phyloP scores from a whole-genome alignment of 768 basidiomycete species.

The Pleurotus citrinopileatus region DNA sequence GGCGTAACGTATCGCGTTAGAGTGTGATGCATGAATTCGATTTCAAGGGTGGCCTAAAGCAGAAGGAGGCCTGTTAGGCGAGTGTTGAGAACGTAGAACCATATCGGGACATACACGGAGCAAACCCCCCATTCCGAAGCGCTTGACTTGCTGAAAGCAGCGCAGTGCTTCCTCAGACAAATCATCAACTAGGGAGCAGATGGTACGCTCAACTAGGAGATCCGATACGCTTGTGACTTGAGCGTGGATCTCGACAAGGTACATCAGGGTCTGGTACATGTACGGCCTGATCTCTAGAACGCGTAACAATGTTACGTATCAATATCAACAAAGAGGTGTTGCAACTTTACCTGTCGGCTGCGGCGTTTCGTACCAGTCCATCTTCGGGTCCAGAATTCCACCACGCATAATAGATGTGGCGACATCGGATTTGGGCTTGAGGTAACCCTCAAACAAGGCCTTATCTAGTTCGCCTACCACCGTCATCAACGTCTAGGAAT shows the following conservation, averaged over 20 bases:
- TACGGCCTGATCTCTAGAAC: constrained; percentile 83
- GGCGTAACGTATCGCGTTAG: constrained; percentile 85
- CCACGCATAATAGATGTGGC: constrained; percentile 66
- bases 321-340: constrained; percentile 7
- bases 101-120: constrained; percentile 62
- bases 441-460: constrained; percentile 84
- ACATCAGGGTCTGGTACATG: constrained; percentile 86
- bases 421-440: constrained; percentile 74
- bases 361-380: constrained; percentile 94
- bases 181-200: constrained; percentile 79
- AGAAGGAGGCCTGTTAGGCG: background rate
- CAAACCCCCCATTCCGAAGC: constrained; percentile 99
- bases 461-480: constrained; percentile 84
- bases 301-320: constrained; percentile 10
- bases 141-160: constrained; percentile 85
- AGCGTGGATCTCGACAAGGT: constrained; percentile 88
- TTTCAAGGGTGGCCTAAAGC: constrained; percentile 92
- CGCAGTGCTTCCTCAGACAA: constrained; percentile 79
- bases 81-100: background rate
- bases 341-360: constrained; percentile 89
- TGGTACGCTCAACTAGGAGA: constrained; percentile 74
- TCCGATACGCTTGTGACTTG: constrained; percentile 83
- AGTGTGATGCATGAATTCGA: constrained; percentile 98
- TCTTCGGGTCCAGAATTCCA: constrained; percentile 75
- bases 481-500: constrained; percentile 61